Evolutionary conservation across 1,284 basidiomycete species (phyloP).

Genomic region (Omphalotus olearius): DNA sequence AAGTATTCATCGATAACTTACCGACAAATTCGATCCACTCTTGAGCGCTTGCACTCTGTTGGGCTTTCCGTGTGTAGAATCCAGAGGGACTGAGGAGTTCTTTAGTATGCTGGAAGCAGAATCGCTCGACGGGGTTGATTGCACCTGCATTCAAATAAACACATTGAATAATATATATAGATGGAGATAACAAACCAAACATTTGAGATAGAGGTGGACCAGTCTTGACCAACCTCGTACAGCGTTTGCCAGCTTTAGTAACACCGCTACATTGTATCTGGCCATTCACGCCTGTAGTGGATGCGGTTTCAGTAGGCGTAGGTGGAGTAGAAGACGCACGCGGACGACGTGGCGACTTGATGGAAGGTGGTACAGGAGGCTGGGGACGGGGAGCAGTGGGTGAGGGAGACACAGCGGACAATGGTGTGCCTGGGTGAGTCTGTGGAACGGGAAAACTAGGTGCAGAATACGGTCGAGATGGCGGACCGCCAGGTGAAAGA

Average conservation of each 20-base stretch:
- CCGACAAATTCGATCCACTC: slow-evolving; percentile 57
- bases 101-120: slow-evolving; percentile 66
- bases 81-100: slow-evolving; percentile 49
- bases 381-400: background rate
- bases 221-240: slow-evolving; percentile 55
- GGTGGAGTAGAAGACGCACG: slow-evolving; percentile 21
- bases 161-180: slow-evolving; percentile 16
- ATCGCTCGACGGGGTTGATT: slow-evolving; percentile 39
- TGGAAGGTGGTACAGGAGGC: background rate
- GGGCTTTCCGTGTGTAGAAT: slow-evolving; percentile 47
- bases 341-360: slow-evolving; percentile 7
- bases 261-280: slow-evolving; percentile 55
- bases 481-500: slow-evolving; percentile 19
- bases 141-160: slow-evolving; percentile 16
- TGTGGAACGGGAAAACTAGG: slow-evolving; percentile 12
- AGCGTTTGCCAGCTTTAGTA: slow-evolving; percentile 63
- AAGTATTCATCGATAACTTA: slow-evolving; percentile 19
- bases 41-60: slow-evolving; percentile 18
- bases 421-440: background rate
- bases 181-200: slow-evolving; percentile 20
- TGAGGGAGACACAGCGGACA: background rate
- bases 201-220: slow-evolving; percentile 35
- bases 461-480: slow-evolving; percentile 22
- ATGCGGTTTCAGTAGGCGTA: slow-evolving; percentile 14
- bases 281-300: slow-evolving; percentile 22